Base-by-base conservation (phyloP, 352 stramenopile species). In the Blastocystis sp. region DNA sequence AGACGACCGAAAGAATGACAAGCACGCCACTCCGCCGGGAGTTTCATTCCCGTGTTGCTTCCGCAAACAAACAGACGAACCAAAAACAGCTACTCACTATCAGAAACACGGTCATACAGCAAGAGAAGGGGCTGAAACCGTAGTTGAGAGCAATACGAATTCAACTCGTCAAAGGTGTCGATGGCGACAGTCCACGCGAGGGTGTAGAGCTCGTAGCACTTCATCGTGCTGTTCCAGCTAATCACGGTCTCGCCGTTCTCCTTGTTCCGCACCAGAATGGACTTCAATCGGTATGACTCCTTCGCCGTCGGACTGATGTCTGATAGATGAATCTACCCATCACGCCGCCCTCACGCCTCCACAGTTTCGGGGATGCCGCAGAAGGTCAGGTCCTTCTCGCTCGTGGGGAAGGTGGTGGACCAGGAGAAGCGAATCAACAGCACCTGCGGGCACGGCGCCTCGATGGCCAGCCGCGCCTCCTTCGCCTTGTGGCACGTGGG, bases 91-190 rank as follows among this genome's bases (percentile, higher is more conserved):
- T 56, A 56, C 48, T 56, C 48, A 56, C 48, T 56, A 56, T 56
- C 48, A 56, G 48, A 56, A 17, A 52, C 41, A 41, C 17, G n/a
- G 45, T 84, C 74, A 52, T 84, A 84, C 14, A 84, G 53, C 23
- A 84, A 67, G 10, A 84, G 28, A 3, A 84, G 53, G 7, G 74
- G 74, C 48, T 84, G 74, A 23, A 69, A 84, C 38, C 34, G 74
- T 3, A 64, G 41, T n/a, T 84, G 74, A 19, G 74, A 84, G 21
- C 74, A 84, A 48, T 84, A 84, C n/a, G 74, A 66, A 45, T 84
- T 84, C 7, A 84, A 52, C 17, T 84, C 34, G 9, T 66, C 74
- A 23, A 84, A 59, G 4, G 74, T 67, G 43, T 84, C 74, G 7
- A 84, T 17, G 7, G 38, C 14, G 28, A 69, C 61, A 14, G 74